A percentile compares a stretch with the other conserved stretches of the same genome.
These are phyloP conservation scores for Russula dissimulans DNA, from an alignment of 768 basidiomycete species.

Conservation along the genomic window DNA sequence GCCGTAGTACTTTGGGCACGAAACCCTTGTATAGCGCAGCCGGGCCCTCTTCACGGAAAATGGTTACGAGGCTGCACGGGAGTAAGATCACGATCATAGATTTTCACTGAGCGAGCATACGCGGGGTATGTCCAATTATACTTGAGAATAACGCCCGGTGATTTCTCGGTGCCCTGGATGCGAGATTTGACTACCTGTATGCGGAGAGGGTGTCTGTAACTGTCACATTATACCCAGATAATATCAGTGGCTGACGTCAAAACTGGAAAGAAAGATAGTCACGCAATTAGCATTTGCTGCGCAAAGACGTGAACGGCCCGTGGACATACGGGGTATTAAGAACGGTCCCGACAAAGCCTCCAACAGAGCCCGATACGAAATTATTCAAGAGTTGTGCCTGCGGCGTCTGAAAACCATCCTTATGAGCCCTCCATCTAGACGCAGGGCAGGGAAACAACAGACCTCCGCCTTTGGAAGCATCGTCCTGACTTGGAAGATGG, in stretches of 20 bases:
- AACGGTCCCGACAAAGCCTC: conserved; percentile 82
- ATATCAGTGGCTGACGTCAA: conserved; percentile 32
- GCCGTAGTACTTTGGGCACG: conserved; percentile 86
- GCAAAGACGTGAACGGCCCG: neutral
- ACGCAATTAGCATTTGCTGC: neutral
- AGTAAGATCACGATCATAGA: neutral
- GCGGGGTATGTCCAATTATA: conserved; percentile 97
- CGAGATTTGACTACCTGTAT: conserved; percentile 88
- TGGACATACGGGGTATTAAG: conserved; percentile 80
- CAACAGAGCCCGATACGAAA: conserved; percentile 81
- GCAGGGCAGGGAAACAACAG: conserved; percentile 19
- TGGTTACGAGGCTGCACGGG: conserved; percentile 49
- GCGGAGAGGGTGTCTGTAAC: neutral
- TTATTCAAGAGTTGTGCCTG: conserved; percentile 61
- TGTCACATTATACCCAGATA: neutral
- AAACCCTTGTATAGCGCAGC: conserved; percentile 92
- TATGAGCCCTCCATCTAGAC: neutral
- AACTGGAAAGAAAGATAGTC: conserved; percentile 24
- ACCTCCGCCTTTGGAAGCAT: conserved; percentile 84
- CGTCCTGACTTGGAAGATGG: conserved; percentile 76
- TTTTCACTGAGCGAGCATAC: conserved; percentile 19
- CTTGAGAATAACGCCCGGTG: conserved; percentile 53
- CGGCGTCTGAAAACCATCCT: neutral
- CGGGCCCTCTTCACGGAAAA: conserved; percentile 80
- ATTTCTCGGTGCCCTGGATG: conserved; percentile 66